Percentiles rank a stretch among this genome's conserved stretches.
These are phyloP conservation scores for Blastomyces emzantsi DNA, from an alignment of 2,329 filamentous ascomycete species.

Conservation along the genomic window DNA sequence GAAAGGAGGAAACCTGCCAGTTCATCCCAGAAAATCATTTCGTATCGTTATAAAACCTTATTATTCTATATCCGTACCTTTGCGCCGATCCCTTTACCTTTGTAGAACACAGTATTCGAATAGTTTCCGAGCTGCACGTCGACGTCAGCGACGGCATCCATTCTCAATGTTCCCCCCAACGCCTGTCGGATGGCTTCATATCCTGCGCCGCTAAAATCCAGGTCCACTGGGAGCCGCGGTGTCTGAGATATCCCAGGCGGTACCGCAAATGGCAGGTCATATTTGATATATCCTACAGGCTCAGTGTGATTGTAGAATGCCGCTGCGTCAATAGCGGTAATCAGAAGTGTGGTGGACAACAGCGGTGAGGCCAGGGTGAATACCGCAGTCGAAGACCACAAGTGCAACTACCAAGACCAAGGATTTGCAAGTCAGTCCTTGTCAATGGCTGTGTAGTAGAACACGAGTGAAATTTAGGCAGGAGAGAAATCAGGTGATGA, in stretches of 20 bases:
- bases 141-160: slow-evolving; percentile 70
- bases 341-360: slow-evolving; percentile 59
- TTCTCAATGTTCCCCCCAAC: slow-evolving; percentile 66
- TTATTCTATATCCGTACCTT: slow-evolving; percentile 38
- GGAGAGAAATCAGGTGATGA: slow-evolving; percentile 2
- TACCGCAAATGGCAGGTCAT: slow-evolving; percentile 64
- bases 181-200: slow-evolving; percentile 74
- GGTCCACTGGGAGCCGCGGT: slow-evolving; percentile 71
- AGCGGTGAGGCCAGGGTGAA: slow-evolving; percentile 79
- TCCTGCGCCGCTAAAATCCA: slow-evolving; percentile 67
- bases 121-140: slow-evolving; percentile 66
- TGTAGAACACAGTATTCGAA: slow-evolving; percentile 62
- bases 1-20: slow-evolving; percentile 9
- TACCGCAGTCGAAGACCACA: slow-evolving; percentile 75
- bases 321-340: slow-evolving; percentile 73
- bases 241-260: slow-evolving; percentile 64
- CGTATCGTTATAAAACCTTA: not conserved
- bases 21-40: not conserved
- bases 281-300: slow-evolving; percentile 66
- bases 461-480: not conserved
- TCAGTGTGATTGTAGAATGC: slow-evolving; percentile 77
- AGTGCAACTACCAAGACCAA: slow-evolving; percentile 49
- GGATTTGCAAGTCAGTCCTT: slow-evolving; percentile 10
- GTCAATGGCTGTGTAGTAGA: slow-evolving; percentile 2
- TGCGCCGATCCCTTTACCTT: slow-evolving; percentile 61